These are phyloP conservation scores for Psilocybe sp. DNA, from an alignment of 768 basidiomycete genomes.

Conservation along the genomic window DNA sequence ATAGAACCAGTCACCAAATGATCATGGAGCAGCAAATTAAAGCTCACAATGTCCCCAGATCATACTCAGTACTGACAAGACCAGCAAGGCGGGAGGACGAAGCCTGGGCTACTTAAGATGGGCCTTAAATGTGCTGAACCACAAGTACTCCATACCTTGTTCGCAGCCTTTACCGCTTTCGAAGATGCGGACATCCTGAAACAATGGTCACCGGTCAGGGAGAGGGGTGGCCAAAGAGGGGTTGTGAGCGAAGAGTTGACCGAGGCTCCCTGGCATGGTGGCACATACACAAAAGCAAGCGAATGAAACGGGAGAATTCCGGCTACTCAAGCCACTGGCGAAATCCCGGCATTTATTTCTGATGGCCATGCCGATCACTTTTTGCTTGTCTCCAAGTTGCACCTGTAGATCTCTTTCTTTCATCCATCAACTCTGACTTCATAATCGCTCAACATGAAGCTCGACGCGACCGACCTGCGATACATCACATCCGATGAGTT, in stretches of 20 bases:
- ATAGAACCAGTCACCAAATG: background rate
- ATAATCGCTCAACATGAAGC: conserved; percentile 60
- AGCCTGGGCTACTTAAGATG: conserved; percentile 12
- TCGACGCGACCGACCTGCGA: conserved; percentile 91
- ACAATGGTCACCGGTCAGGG: no score
- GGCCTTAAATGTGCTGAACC: conserved; percentile 1
- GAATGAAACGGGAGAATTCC: no score
- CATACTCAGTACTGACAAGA: conserved; percentile 13
- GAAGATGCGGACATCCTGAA: conserved; percentile 11
- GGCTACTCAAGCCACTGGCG: no score
- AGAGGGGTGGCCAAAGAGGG: background rate
- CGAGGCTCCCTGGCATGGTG: no score
- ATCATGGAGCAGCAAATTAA: background rate
- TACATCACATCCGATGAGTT: conserved; percentile 94
- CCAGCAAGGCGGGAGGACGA: conserved; percentile 14
- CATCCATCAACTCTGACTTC: background rate
- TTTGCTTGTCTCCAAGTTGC: conserved; percentile 5
- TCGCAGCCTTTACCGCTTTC: conserved; percentile 17
- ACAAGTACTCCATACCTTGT: conserved; percentile 11
- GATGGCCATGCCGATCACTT: conserved; percentile 11
- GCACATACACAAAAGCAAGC: no score
- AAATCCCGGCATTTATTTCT: conserved; percentile 5
- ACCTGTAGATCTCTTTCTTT: conserved; percentile 1
- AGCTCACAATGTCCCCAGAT: conserved; percentile 7
- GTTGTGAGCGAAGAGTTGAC: background rate